Base-by-base conservation (phyloP, 768 basidiomycete genomes). In the Boletus sensibilis region DNA sequence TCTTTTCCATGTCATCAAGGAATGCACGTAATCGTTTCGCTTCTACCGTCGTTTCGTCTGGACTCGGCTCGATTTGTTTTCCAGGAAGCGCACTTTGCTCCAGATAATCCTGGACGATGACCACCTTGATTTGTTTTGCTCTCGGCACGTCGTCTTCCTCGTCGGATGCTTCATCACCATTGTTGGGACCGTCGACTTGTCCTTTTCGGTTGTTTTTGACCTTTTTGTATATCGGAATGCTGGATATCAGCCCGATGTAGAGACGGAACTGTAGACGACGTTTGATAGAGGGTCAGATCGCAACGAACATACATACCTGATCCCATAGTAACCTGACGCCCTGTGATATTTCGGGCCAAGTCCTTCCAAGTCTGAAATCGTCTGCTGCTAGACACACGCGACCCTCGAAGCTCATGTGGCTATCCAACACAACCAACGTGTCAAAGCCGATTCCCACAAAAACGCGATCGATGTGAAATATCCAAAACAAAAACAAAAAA, bases 1-100 rank as follows among this genome's bases (percentile, higher is more conserved):
- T 69, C n/a, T 67, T 69, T 57, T 84, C 86, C 8, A 89, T 86
- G 52, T 88, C 77, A 33, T 80, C 70, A 52, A 90, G 62, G 67
- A 92, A 92, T 2, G 71, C 64, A 4, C 74, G 64, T 55, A 84
- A 71, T 66, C 73, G 56, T 6, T 50, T 52, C 13, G 52, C 50
- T 43, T 64, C 61, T 20, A 49, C 23, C 5, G 54, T 57, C 7
- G 58, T 57, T 18, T 44, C 27, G 20, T 64, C 62, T 7, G 53
- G 47, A 43, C 31, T 48, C 1, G 65, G 72, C 45, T 68, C 65
- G 23, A 73, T 61, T 18, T 61, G 55, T 47, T 71, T 73, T 35
- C 70, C 70, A 2, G 69, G 72, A 12, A 62, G 66, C 0, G 70
- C 48, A 9, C 14, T 60, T 43, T 71, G 67, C 42, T 73, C 69